A percentile compares a stretch with the other conserved stretches of the same genome.
phyloP scores from a whole-genome alignment of 805 yeast genomes.

The Lipomyces japonicus region DNA sequence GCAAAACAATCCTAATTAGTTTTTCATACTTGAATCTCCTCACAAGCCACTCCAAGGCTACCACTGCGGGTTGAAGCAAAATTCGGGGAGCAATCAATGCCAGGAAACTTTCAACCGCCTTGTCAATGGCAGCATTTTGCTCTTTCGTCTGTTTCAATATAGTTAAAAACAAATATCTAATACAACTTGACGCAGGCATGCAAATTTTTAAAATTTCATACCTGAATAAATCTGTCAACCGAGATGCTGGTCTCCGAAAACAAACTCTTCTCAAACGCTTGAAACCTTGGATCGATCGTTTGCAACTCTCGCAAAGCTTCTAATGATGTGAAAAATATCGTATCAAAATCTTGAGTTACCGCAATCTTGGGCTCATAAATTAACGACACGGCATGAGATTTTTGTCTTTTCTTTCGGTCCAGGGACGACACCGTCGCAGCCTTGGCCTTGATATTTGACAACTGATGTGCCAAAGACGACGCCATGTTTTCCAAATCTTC shows the following conservation, averaged over 20 bases:
- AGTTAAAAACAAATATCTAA: neutral
- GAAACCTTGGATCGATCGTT: slow-evolving; percentile 69
- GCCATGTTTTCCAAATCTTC: slow-evolving; percentile 24
- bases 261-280: slow-evolving; percentile 62
- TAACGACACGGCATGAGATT: slow-evolving; percentile 82
- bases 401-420: slow-evolving; percentile 73
- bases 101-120: slow-evolving; percentile 70
- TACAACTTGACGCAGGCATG: neutral
- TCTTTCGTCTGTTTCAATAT: slow-evolving; percentile 49
- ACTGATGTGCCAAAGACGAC: slow-evolving; percentile 74
- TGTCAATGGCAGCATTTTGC: slow-evolving; percentile 67
- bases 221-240: slow-evolving; percentile 78
- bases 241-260: slow-evolving; percentile 78
- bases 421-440: slow-evolving; percentile 18
- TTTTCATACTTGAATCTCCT: slow-evolving; percentile 58
- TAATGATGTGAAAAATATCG: slow-evolving; percentile 63
- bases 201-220: slow-evolving; percentile 12
- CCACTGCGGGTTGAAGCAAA: slow-evolving; percentile 67
- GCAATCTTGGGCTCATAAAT: slow-evolving; percentile 83
- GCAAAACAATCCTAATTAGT: neutral
- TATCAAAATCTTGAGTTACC: slow-evolving; percentile 89
- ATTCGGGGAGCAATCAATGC: slow-evolving; percentile 72
- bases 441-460: slow-evolving; percentile 52
- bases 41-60: slow-evolving; percentile 91
- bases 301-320: slow-evolving; percentile 75